Base-by-base conservation (phyloP, 2,329 filamentous ascomycete genomes). In the Fusarium sublunatum region DNA sequence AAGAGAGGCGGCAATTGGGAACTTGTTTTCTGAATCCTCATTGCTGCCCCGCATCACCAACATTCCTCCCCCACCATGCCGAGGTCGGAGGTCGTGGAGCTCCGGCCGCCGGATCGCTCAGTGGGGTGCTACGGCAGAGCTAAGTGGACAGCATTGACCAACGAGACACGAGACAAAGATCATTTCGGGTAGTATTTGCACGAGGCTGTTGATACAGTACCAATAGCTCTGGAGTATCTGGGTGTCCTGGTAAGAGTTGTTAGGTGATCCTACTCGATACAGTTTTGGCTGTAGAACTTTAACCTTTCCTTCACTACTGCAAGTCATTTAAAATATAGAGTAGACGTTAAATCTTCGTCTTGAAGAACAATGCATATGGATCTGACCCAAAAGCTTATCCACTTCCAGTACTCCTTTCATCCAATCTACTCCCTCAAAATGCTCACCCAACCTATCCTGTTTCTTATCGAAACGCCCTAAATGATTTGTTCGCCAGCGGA, bases 401-500 rank as follows among this genome's bases (percentile, higher is more conserved):
- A 48, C 50, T 53, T 61, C 61, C 31, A 50, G 44, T 60, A 54
- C 59, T 64, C 56, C 64, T 51, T 32, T 45, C 59, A 44, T 60
- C 55, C 61, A 48, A 45, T 66, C 48, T 64, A 58, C 56, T 53
- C 63, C 62, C 44, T 62, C 55, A 61, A 64, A 64, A 61, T 64
- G 54, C 49, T 60, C 49, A 49, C 65, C 58, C 61, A 61, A 53
- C 46, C 58, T 56, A 61, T 51, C 46, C 58, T 56, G 22, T 56
- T 43, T 29, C 50, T 73, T 69, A 81, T 64, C 79, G 74, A 65
- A 80, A 79, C 44, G 77, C 76, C 65, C 74, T 75, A 57, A 80
- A 78, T 22, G 77, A 76, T 65, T 78, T 82, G 65, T 75, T 80
- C 58, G 76, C 73, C 39, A 81, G 63, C 25, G 79, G 79, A 25